Evolutionary conservation across 176 grass and related monocot species (phyloP).

Genomic region (Paspalum notatum): DNA sequence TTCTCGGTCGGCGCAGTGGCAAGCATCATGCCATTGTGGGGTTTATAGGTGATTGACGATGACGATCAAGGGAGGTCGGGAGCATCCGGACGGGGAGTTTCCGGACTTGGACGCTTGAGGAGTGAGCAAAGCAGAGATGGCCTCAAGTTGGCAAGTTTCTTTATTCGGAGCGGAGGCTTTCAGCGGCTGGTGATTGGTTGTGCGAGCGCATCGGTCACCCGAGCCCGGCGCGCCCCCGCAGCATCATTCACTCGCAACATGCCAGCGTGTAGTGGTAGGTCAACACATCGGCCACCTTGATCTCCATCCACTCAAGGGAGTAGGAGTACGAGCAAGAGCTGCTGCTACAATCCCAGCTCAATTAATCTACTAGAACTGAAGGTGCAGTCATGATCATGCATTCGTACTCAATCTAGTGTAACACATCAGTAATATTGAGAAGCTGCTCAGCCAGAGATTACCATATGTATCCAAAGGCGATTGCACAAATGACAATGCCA

Average conservation of each 20-base stretch:
- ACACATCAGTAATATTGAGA: too few relatives aligned
- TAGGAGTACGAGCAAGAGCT: too few relatives aligned
- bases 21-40: neutral
- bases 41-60: constrained; percentile 19
- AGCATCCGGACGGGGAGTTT: too few relatives aligned
- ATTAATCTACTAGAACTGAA: too few relatives aligned
- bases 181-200: neutral
- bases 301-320: too few relatives aligned
- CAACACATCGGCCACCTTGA: neutral
- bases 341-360: too few relatives aligned
- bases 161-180: neutral
- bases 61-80: too few relatives aligned
- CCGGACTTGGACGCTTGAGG: neutral
- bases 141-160: neutral
- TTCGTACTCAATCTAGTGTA: too few relatives aligned
- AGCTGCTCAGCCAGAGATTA: too few relatives aligned
- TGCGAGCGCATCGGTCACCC: neutral
- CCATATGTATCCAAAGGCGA: too few relatives aligned
- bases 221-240: neutral
- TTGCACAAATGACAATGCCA: too few relatives aligned
- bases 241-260: neutral
- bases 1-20: neutral
- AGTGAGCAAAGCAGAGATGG: neutral
- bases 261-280: neutral
- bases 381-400: too few relatives aligned